A percentile compares a stretch with the other conserved stretches of the same genome.
phyloP scores from a whole-genome alignment of 345 rosid genomes.

The Sonneratia alba region DNA sequence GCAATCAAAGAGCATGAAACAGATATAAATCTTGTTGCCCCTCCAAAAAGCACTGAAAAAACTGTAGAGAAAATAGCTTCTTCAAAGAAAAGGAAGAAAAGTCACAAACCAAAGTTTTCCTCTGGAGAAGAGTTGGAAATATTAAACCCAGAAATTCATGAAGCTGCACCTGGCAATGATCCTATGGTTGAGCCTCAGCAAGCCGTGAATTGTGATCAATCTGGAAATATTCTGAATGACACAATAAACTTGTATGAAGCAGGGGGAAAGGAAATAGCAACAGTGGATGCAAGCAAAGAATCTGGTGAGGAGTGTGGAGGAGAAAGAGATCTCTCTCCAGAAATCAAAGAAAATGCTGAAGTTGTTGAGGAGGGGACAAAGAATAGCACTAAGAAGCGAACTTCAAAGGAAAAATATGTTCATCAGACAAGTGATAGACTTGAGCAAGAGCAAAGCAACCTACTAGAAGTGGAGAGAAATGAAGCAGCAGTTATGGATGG shows the following conservation, averaged over 20 bases:
- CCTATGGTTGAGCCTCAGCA: conserved; percentile 7
- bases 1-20: conserved; percentile 7
- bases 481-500: conserved; percentile 1
- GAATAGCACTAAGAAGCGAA: conserved; percentile 1
- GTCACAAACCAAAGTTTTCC: not conserved
- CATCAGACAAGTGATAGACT: conserved; percentile 15
- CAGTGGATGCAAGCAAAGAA: not conserved
- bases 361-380: conserved; percentile 2
- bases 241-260: conserved; percentile 2
- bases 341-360: not conserved
- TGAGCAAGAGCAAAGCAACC: conserved; percentile 11
- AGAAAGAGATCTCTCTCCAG: not conserved
- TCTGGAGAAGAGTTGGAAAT: not conserved
- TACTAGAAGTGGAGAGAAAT: not conserved
- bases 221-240: not conserved
- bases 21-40: not conserved
- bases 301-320: not conserved
- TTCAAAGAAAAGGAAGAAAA: conserved; percentile 12
- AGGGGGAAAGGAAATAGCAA: not conserved
- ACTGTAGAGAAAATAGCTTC: not conserved
- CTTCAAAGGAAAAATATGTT: conserved; percentile 6
- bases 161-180: not conserved
- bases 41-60: not conserved
- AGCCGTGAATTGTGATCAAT: not conserved
- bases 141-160: not conserved